Evolutionary conservation across 2,329 filamentous ascomycete species (phyloP).

Genomic region (Gyromitra esculenta): DNA sequence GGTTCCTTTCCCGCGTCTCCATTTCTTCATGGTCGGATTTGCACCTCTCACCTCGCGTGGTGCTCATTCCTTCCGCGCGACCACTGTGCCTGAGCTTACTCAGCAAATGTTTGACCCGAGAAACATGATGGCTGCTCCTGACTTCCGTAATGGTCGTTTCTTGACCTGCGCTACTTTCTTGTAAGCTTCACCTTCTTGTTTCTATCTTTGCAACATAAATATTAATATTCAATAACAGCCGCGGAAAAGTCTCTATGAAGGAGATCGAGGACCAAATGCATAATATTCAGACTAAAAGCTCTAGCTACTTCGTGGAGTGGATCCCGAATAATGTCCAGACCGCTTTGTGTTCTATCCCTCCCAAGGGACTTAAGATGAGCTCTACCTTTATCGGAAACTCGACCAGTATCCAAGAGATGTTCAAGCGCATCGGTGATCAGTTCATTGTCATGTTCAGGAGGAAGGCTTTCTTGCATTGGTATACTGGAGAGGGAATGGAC

Average conservation of each 20-base stretch:
- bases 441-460: conserved; percentile 99
- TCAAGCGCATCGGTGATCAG: conserved; percentile 99
- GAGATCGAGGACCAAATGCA: conserved; percentile 99
- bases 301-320: conserved; percentile 99
- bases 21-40: conserved; percentile 99
- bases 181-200: conserved; percentile 62
- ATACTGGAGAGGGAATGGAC: conserved; percentile 99
- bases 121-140: conserved; percentile 99
- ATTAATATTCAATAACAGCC: conserved; percentile 66
- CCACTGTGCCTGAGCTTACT: conserved; percentile 96
- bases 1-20: conserved; percentile 99
- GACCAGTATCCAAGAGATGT: conserved; percentile 99
- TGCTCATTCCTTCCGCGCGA: conserved; percentile 93
- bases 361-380: conserved; percentile 97
- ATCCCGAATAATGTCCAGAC: conserved; percentile 99
- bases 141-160: conserved; percentile 99
- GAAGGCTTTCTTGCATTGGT: conserved; percentile 99
- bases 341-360: conserved; percentile 97
- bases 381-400: conserved; percentile 99
- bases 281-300: conserved; percentile 99
- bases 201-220: background rate
- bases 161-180: conserved; percentile 99
- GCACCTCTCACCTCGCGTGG: conserved; percentile 94
- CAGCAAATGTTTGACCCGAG: conserved; percentile 99
- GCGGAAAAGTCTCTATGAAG: conserved; percentile 99